Base-by-base conservation (phyloP, 1,139 yeast species). In the Oligophagozyma castellii region DNA sequence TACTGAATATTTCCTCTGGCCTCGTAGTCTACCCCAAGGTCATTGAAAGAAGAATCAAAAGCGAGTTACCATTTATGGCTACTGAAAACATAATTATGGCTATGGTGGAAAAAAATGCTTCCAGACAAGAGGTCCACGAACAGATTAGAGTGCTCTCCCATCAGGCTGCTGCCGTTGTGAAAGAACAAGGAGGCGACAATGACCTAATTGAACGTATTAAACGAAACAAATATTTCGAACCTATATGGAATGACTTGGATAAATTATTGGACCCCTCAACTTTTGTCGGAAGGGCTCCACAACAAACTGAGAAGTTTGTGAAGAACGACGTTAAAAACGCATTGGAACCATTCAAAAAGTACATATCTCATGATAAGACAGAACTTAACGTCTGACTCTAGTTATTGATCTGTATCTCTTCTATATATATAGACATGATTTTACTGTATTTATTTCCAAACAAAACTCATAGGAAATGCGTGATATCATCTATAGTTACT, bases 61-160 rank as follows among this genome's bases (percentile, higher is more conserved):
- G 95, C 30, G 98, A 92, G 61, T 69, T 89, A 51, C 99, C 99
- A 44, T 89, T 92, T 67, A 89, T 89, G 99, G 99, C 99, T 42
- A 89, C 99, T 32, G 99, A 89, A 63, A 89, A 89, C 61, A 74
- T 89, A 55, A 89, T 89, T 57, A 89, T 89, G 99, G 98, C 98
- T 33, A 89, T 89, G 95, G 98, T 89, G 35, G 93, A 84, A 61
- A 77, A 78, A 58, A 96, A 96, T 46, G 96, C 81, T 26, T 84
- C 93, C 16, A 79, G 99, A 69, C 99, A 89, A 66, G 95, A 84
- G 34, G 89, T 95, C 53, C 99, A 89, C 60, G 99, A 89, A 65
- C 80, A 81, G 61, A 86, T 89, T 58, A 76, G 99, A 61, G 98
- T 89, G 23, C 68, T 89, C 38, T 81, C 95, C 22, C 98, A 89